phyloP scores from a whole-genome alignment of 2,329 filamentous ascomycete species.

The Xylaria sp. region DNA sequence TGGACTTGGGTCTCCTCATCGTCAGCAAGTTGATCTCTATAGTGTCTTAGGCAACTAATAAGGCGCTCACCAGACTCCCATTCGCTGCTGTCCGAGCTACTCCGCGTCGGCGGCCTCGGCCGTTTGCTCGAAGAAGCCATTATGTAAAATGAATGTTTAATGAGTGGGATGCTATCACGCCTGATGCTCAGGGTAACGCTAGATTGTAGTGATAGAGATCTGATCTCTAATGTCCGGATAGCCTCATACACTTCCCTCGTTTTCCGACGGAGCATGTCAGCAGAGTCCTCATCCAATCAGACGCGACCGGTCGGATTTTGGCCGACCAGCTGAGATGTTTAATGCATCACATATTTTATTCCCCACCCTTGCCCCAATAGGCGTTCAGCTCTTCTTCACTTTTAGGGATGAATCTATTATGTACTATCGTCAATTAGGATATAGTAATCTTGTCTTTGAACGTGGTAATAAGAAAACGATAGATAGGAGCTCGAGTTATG shows the following conservation, averaged over 20 bases:
- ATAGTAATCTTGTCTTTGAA: neutral
- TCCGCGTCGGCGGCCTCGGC: neutral
- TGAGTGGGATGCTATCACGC: neutral
- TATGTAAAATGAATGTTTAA: neutral
- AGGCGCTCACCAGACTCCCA: constrained; percentile 14
- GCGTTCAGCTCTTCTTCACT: neutral
- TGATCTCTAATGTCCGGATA: neutral
- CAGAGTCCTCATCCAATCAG: constrained; percentile 7
- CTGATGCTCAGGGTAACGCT: neutral
- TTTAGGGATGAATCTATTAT: neutral
- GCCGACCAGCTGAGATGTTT: neutral
- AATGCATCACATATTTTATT: neutral
- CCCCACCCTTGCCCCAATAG: neutral
- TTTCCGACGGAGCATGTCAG: neutral
- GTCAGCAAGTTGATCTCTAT: constrained; percentile 2
- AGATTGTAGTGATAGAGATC: neutral
- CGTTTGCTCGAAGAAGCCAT: constrained; percentile 14
- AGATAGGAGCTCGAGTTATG: neutral
- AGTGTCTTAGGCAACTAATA: neutral
- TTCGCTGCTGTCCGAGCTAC: constrained; percentile 10
- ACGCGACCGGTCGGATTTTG: neutral
- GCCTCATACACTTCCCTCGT: neutral
- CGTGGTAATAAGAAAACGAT: neutral
- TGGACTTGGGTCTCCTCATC: constrained; percentile 10
- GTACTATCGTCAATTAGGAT: neutral